phyloP scores from a whole-genome alignment of 2,329 filamentous ascomycete species.

The Chaetothyriales sp. region DNA sequence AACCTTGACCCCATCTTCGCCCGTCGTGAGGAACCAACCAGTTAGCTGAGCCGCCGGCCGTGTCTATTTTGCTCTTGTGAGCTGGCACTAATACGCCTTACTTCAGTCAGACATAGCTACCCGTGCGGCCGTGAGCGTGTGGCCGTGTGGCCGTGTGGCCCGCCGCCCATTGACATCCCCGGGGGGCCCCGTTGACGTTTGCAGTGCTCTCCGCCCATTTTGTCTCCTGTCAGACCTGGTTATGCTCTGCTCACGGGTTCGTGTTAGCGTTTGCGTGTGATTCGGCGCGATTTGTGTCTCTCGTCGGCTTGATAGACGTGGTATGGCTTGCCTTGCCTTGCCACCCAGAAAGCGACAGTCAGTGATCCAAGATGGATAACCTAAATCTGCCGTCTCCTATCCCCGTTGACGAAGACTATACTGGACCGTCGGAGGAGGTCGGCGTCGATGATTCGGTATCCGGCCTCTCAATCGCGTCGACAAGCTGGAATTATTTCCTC shows the following conservation, averaged over 20 bases:
- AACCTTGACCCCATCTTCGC: not conserved
- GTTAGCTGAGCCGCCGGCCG: not conserved
- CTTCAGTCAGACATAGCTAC: not conserved
- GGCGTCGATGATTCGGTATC: conserved; percentile 9
- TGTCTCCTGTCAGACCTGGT: not conserved
- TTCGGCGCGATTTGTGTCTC: not conserved
- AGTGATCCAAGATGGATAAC: conserved; percentile 10
- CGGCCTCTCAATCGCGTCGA: conserved; percentile 19
- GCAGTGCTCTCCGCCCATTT: not conserved
- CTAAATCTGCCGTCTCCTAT: conserved; percentile 9
- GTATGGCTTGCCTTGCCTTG: not conserved
- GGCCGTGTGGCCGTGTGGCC: not conserved
- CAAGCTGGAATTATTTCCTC: conserved; percentile 19
- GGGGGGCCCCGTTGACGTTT: not conserved
- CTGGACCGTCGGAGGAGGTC: conserved; percentile 4
- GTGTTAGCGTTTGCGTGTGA: not conserved
- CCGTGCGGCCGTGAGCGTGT: not conserved
- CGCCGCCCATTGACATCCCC: not conserved
- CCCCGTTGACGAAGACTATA: conserved; percentile 10
- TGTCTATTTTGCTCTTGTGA: not conserved
- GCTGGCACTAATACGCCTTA: not conserved
- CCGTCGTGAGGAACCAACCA: not conserved
- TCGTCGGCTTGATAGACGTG: not conserved
- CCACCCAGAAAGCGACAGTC: not conserved
- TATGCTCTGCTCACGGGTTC: not conserved